These are phyloP conservation scores for Termitomyces sp. DNA, from an alignment of 1,284 basidiomycete genomes.

Conservation along the genomic window DNA sequence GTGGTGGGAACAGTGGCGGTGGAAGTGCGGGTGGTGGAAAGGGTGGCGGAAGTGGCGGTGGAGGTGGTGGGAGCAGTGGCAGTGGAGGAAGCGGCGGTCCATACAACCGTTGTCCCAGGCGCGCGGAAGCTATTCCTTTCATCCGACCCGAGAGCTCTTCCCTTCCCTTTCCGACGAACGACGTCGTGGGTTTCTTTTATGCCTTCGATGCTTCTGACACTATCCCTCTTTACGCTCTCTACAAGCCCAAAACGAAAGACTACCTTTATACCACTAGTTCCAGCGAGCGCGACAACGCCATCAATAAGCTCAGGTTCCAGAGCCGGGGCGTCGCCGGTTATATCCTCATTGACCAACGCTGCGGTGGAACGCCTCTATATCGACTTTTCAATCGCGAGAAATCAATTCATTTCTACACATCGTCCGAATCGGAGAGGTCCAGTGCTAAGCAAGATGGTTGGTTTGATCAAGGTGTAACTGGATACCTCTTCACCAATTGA, in stretches of 20 bases:
- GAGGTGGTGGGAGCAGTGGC: not conserved
- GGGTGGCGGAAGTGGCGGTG: slow-evolving; percentile 1
- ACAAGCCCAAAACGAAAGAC: slow-evolving; percentile 12
- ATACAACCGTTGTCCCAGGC: slow-evolving; percentile 7
- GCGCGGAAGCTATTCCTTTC: slow-evolving; percentile 9
- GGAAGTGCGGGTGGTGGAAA: not conserved
- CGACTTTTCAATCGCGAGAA: slow-evolving; percentile 14
- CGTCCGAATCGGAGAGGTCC: slow-evolving; percentile 10
- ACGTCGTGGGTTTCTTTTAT: slow-evolving; percentile 12
- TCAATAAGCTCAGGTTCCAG: slow-evolving; percentile 10
- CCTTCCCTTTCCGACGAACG: slow-evolving; percentile 2
- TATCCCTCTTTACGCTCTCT: slow-evolving; percentile 8
- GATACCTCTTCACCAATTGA: slow-evolving; percentile 10
- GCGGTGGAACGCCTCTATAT: slow-evolving; percentile 12
- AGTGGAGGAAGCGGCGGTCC: not conserved
- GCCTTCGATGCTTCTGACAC: not conserved
- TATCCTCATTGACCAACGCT: slow-evolving; percentile 9
- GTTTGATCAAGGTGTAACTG: slow-evolving; percentile 12
- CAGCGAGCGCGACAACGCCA: slow-evolving; percentile 8
- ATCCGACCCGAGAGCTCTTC: slow-evolving; percentile 3
- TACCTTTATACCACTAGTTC: slow-evolving; percentile 11
- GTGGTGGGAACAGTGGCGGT: not conserved
- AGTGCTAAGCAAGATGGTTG: slow-evolving; percentile 10
- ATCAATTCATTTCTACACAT: slow-evolving; percentile 12
- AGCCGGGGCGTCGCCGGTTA: slow-evolving; percentile 8